Evolutionary conservation across 495 filamentous ascomycete species (phyloP).

Genomic region (Lepraria neglecta): DNA sequence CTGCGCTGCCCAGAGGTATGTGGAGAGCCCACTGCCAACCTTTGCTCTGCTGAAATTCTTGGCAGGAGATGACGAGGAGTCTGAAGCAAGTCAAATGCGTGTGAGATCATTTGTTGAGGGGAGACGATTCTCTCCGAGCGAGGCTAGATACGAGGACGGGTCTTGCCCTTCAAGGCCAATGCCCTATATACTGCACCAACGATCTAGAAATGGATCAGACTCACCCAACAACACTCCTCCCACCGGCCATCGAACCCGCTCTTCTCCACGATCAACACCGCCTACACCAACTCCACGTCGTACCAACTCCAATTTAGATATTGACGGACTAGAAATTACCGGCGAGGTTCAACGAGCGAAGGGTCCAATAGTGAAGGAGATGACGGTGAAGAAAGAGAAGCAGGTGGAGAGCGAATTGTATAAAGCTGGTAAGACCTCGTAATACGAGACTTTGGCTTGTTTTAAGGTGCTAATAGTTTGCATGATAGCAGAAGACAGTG

Average conservation of each 20-base stretch:
- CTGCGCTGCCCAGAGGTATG: no score
- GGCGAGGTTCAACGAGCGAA: background rate
- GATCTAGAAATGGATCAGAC: background rate
- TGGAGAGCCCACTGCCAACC: no score
- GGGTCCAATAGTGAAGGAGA: background rate
- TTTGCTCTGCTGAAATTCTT: no score
- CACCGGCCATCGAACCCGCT: conserved; percentile 5
- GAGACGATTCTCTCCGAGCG: no score
- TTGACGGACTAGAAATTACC: background rate
- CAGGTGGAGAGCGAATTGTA: background rate
- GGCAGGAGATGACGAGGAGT: no score
- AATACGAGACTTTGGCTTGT: background rate
- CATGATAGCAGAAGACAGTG: background rate
- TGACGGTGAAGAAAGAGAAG: conserved; percentile 4
- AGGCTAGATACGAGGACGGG: no score
- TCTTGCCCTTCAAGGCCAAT: no score
- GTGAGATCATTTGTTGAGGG: no score
- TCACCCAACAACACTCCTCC: conserved; percentile 1
- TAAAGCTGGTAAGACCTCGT: background rate
- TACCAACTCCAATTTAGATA: background rate
- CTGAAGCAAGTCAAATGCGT: no score
- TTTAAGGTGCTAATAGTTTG: background rate
- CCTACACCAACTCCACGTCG: background rate
- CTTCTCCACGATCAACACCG: conserved; percentile 2
- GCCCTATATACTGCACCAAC: no score